phyloP scores from a whole-genome alignment of 2,329 filamentous ascomycete species.

The Aspergillus ustus region DNA sequence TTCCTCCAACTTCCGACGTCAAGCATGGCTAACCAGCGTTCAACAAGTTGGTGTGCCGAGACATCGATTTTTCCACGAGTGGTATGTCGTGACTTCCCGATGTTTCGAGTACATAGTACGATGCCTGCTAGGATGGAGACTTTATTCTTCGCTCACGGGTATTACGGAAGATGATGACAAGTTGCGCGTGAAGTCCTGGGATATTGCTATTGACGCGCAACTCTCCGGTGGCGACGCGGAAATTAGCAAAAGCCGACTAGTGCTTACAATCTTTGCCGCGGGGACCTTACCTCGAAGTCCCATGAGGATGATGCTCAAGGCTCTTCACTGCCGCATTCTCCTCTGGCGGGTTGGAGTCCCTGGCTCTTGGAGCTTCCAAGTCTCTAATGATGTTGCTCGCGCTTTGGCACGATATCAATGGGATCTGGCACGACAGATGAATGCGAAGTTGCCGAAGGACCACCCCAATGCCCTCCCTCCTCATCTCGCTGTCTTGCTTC shows the following conservation, averaged over 20 bases:
- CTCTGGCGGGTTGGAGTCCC: slow-evolving; percentile 76
- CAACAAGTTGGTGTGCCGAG: slow-evolving; percentile 91
- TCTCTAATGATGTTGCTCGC: slow-evolving; percentile 71
- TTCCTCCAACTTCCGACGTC: slow-evolving; percentile 83
- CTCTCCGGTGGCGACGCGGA: slow-evolving; percentile 87
- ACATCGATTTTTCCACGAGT: slow-evolving; percentile 84
- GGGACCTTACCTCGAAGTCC: slow-evolving; percentile 85
- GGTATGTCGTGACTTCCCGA: slow-evolving; percentile 78
- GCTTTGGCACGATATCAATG: slow-evolving; percentile 77
- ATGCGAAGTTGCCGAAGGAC: slow-evolving; percentile 51
- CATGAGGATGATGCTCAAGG: slow-evolving; percentile 84
- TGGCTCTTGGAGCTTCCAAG: slow-evolving; percentile 65
- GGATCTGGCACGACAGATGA: slow-evolving; percentile 75
- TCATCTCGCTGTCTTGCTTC: slow-evolving; percentile 75
- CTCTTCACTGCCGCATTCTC: slow-evolving; percentile 86
- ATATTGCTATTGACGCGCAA: slow-evolving; percentile 90
- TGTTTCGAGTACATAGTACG: slow-evolving; percentile 79
- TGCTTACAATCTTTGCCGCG: slow-evolving; percentile 85
- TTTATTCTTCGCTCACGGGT: slow-evolving; percentile 79
- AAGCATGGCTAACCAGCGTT: slow-evolving; percentile 91
- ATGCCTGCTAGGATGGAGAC: slow-evolving; percentile 74
- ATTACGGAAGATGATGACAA: slow-evolving; percentile 83
- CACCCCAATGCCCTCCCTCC: slow-evolving; percentile 72
- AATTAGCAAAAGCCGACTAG: slow-evolving; percentile 83
- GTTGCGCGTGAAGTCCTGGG: slow-evolving; percentile 88